Base-by-base conservation (phyloP, 2,329 filamentous ascomycete species). In the Akanthomyces dipterigenus region DNA sequence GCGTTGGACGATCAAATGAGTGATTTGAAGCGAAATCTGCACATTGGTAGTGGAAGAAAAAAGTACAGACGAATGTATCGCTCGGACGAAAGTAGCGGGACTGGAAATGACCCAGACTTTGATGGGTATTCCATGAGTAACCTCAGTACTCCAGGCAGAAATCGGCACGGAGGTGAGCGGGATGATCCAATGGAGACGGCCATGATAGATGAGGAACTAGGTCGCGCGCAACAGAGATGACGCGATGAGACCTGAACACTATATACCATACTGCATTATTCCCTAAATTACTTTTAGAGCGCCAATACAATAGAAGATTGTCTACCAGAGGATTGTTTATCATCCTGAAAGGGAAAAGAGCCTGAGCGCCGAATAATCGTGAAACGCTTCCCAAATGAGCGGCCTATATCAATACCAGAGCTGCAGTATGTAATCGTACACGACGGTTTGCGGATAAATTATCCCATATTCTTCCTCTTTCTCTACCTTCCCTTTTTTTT, bases 1-100 rank as follows among this genome's bases (percentile, higher is more conserved):
- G 73, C 75, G 2, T 62, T 77, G 5, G 73, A 76, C 18, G 71
- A 73, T 51, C 72, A 76, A 40, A 65, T 76, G 63, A 70, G 71
- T 51, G 71, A 72, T 46, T 68, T 77, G 51, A 70, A 69, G 45
- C 70, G 67, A 34, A 71, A 72, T 34, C 70, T 70, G 20, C 70
- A 72, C 36, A 71, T 70, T 5, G 65, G 68, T 42, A 62, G 68
- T 14, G 68, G 63, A 40, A 67, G 66, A 60, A 69, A 63, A 22
- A 65, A 65, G 18, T 62, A 64, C 16, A 64, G 67, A 51, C 65
- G 63, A 12, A 42, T 66, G 5, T 67, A 67, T 31, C 68, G 66
- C 36, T 73, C 71, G 22, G 71, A 72, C 14, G 62, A 63, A 46
- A 59, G 57, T 26, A 63, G 62, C n/a, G 61, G 28, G n/a, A 62